Evolutionary conservation across 139 green algal genomes (phyloP), one percentile per base, ranked within the genome.

Genomic region (Chlorella sp.): DNA sequence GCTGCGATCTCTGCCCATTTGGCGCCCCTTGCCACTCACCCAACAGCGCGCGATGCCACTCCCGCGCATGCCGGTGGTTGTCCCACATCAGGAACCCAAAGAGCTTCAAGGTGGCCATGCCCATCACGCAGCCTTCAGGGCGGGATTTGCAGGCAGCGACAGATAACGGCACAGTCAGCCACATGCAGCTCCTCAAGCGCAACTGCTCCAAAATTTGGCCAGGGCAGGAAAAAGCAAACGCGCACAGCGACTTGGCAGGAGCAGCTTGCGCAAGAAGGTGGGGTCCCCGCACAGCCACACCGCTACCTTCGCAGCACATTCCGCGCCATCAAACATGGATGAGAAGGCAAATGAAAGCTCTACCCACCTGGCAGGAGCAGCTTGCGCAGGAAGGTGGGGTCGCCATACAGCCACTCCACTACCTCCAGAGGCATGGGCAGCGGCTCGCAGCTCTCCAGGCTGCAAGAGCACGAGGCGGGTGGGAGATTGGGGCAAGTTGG

Each of bases 211-310:
- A 51, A 51, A 51, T 6, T 16, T 51, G 9, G 44, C 44, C 44
- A 6, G 23, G 36, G 36, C 30, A 26, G 0, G 7, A 12, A 11
- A 25, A 23, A 28, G 13, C 21, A 7, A 25, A n/a, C 26, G 39
- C 12, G 38, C 57, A 13, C n/a, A 32, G 44, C n/a, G 21, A 18
- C 62, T 41, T 44, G 63, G 28, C 63, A 83, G 30, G 28, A 83
- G 63, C 26, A 83, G 78, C 63, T 64, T 74, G 63, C 78, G 39
- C 1, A 65, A 28, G 63, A 74, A 74, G 12, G 39, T 11, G 16
- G 63, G 39, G n/a, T 83, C 78, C 6, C 18, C 78, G 51, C 75
- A 83, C 26, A 83, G 78, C 78, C 78, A 83, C 4, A 74, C 78
- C 39, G 44, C 1, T 16, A 74, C 78, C 15, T 69, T 38, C 2